phyloP scores from a whole-genome alignment of 2,329 filamentous ascomycete genomes.

The Microcyclospora pomicola region DNA sequence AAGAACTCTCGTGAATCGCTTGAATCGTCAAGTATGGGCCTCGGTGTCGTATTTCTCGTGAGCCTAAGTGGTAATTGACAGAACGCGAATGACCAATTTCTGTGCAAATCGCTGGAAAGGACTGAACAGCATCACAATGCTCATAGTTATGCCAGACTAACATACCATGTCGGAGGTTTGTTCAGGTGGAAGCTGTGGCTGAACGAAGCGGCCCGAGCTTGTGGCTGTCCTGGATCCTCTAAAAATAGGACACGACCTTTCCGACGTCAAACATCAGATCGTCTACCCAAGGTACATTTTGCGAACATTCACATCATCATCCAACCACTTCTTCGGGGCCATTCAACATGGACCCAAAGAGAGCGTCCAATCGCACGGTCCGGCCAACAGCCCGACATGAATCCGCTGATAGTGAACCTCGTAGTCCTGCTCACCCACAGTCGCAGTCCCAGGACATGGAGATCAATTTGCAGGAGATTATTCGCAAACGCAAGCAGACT shows the following conservation, averaged over 20 bases:
- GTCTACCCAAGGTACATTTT: not conserved
- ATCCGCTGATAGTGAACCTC: conserved; percentile 3
- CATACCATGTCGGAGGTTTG: too few species aligned
- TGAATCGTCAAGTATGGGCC: not conserved
- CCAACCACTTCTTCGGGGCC: not conserved
- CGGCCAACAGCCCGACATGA: not conserved
- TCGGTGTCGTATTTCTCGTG: not conserved
- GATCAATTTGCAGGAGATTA: not conserved
- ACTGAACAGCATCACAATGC: too few species aligned
- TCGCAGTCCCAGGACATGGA: conserved; percentile 3
- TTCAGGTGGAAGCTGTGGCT: not conserved
- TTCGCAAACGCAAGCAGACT: not conserved
- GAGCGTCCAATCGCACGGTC: not conserved
- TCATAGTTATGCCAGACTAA: too few species aligned
- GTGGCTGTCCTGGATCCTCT: not conserved
- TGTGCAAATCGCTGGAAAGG: too few species aligned
- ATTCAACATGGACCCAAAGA: conserved; percentile 8
- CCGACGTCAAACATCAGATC: not conserved
- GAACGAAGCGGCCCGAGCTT: not conserved
- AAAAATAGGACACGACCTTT: too few species aligned
- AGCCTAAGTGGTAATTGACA: not conserved
- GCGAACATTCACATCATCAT: not conserved
- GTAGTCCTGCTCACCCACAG: not conserved
- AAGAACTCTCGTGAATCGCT: not conserved
- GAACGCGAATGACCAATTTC: too few species aligned